phyloP scores from a whole-genome alignment of 225 moss, liverwort and hornwort genomes.

The Lunularia cruciata region DNA sequence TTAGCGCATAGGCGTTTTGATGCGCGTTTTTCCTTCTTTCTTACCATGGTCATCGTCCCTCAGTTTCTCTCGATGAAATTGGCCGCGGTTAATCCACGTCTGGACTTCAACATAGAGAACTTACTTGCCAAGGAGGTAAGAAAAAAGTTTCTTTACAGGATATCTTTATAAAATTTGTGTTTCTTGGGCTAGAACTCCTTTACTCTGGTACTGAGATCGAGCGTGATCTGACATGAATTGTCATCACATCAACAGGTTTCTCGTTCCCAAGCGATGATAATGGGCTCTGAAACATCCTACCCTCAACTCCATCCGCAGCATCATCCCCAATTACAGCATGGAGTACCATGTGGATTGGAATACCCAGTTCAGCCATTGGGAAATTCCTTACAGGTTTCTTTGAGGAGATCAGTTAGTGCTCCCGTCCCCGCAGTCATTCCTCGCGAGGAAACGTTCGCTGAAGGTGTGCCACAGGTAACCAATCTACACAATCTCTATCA shows the following conservation, averaged over 20 bases:
- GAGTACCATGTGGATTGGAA: conserved; percentile 24
- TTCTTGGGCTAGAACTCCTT: too few relatives aligned
- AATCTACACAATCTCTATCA: neutral
- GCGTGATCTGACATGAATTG: too few relatives aligned
- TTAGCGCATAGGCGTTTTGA: too few relatives aligned
- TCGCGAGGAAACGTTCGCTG: conserved; percentile 19
- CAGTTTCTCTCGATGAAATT: conserved; percentile 72
- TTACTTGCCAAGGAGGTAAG: conserved; percentile 60
- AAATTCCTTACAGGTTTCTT: conserved; percentile 12
- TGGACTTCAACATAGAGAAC: conserved; percentile 56
- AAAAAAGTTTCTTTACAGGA: neutral
- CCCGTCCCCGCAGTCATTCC: conserved; percentile 1
- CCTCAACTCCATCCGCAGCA: conserved; percentile 31
- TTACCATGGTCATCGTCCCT: neutral
- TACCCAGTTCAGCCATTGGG: conserved; percentile 28
- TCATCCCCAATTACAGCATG: conserved; percentile 28
- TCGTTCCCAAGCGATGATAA: conserved; percentile 15
- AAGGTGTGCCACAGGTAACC: conserved; percentile 23
- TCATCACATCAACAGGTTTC: conserved; percentile 13
- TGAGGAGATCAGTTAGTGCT: conserved; percentile 27
- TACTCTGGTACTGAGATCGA: too few relatives aligned
- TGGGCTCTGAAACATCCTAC: conserved; percentile 23
- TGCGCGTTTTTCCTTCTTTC: neutral
- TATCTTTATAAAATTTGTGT: too few relatives aligned
- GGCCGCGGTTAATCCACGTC: conserved; percentile 58